Percentiles rank a stretch among this genome's conserved stretches.
These are phyloP conservation scores for Mytilinidion resinicola DNA, from an alignment of 495 filamentous ascomycete species.

Conservation along the genomic window DNA sequence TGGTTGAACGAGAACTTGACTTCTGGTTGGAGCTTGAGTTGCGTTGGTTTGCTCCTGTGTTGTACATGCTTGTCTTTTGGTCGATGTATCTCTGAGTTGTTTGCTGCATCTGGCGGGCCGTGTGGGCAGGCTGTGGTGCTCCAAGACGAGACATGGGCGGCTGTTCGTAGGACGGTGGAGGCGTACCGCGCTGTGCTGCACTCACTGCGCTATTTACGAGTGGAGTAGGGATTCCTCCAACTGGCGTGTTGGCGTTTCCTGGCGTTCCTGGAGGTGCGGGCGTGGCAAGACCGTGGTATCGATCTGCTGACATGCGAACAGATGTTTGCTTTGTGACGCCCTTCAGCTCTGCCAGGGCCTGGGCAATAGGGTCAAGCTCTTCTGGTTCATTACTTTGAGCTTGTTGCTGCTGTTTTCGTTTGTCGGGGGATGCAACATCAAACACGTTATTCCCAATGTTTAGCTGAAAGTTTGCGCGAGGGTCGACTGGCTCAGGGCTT, in stretches of 20 bases:
- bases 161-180: slow-evolving; percentile 76
- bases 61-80: slow-evolving; percentile 76
- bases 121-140: slow-evolving; percentile 86
- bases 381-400: slow-evolving; percentile 37
- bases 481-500: slow-evolving; percentile 89
- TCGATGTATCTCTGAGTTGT: slow-evolving; percentile 80
- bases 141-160: slow-evolving; percentile 67
- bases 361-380: slow-evolving; percentile 79
- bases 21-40: slow-evolving; percentile 23
- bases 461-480: slow-evolving; percentile 87
- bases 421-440: slow-evolving; percentile 80
- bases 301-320: slow-evolving; percentile 80
- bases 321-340: slow-evolving; percentile 71
- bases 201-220: slow-evolving; percentile 43
- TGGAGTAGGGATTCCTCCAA: slow-evolving; percentile 46
- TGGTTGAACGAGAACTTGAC: slow-evolving; percentile 2
- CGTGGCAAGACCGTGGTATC: slow-evolving; percentile 83
- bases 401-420: slow-evolving; percentile 31
- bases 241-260: slow-evolving; percentile 37
- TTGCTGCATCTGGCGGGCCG: slow-evolving; percentile 87
- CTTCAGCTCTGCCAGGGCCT: slow-evolving; percentile 88
- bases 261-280: slow-evolving; percentile 53
- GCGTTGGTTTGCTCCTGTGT: slow-evolving; percentile 35
- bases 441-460: slow-evolving; percentile 97
- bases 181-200: slow-evolving; percentile 57